Evolutionary conservation across 768 basidiomycete species (phyloP).

Genomic region (Cytidiella melzeri): DNA sequence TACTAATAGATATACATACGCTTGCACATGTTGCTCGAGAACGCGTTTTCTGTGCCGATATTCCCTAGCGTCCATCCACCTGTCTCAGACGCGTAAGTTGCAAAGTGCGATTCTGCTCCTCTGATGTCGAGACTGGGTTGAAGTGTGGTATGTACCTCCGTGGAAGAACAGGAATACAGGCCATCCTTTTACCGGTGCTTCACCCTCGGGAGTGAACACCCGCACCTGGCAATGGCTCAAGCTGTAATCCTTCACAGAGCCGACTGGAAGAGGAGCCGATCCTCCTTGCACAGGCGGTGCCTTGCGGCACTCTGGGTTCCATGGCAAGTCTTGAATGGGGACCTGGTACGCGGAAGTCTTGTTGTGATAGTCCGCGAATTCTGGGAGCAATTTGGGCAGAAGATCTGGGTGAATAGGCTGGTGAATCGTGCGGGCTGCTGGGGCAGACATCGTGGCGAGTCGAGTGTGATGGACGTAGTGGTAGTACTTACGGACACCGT

Average conservation of each 20-base stretch:
- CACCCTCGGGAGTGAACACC: constrained; percentile 56
- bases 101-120: background rate
- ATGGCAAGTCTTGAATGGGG: constrained; percentile 52
- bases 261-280: constrained; percentile 51
- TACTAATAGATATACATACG: too few species aligned
- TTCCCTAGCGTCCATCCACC: constrained; percentile 77
- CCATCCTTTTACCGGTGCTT: constrained; percentile 52
- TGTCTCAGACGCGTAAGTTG: constrained; percentile 17
- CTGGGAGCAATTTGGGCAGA: constrained; percentile 51
- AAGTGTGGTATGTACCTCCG: constrained; percentile 54
- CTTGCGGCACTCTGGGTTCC: constrained; percentile 54
- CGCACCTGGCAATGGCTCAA: constrained; percentile 50
- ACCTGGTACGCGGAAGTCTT: constrained; percentile 37
- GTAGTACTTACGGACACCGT: background rate
- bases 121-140: background rate
- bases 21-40: constrained; percentile 55
- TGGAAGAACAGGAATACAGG: constrained; percentile 71
- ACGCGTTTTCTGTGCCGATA: constrained; percentile 52
- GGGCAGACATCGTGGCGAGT: background rate
- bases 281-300: constrained; percentile 48
- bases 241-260: constrained; percentile 44
- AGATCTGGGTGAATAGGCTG: constrained; percentile 63
- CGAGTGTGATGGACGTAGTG: too few species aligned
- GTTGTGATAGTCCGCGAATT: constrained; percentile 62
- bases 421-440: constrained; percentile 15